A percentile compares a stretch with the other conserved stretches of the same genome.
Evolutionary conservation across 306 rosid species (phyloP).

Genomic region (Casuarina equisetifolia): DNA sequence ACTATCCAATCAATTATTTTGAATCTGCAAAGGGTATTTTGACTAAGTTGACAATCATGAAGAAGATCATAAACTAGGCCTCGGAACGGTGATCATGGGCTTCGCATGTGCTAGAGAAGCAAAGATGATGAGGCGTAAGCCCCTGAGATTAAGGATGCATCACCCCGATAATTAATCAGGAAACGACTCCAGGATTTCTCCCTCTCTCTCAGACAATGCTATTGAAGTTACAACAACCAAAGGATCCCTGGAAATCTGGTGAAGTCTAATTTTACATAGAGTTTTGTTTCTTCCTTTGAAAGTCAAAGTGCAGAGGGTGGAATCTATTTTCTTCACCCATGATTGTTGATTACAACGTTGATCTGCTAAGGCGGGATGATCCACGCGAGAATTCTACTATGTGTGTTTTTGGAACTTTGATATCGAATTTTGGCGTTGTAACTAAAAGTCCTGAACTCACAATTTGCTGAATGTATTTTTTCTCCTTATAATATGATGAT

Average conservation of each 20-base stretch:
- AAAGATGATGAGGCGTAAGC: conserved; percentile 19
- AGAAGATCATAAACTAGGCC: background rate
- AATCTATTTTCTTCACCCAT: conserved; percentile 20
- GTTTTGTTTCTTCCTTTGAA: conserved; percentile 6
- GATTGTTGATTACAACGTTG: conserved; percentile 23
- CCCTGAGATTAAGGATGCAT: conserved; percentile 28
- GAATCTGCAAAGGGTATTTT: conserved; percentile 3
- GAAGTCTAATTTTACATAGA: conserved; percentile 20
- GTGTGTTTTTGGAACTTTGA: background rate
- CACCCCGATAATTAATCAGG: conserved; percentile 31
- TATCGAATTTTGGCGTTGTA: background rate
- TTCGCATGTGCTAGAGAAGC: conserved; percentile 15
- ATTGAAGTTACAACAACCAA: conserved; percentile 26
- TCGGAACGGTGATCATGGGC: conserved; percentile 1
- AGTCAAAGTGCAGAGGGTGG: conserved; percentile 4
- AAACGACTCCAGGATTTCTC: conserved; percentile 21
- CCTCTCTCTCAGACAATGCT: conserved; percentile 27
- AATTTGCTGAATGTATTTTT: no score
- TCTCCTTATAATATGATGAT: no score
- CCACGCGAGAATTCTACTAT: background rate
- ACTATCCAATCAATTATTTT: conserved; percentile 3
- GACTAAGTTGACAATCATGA: conserved; percentile 18
- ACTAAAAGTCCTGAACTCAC: no score
- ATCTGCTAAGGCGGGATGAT: conserved; percentile 22
- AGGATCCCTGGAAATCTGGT: conserved; percentile 67